Evolutionary conservation across 2,329 filamentous ascomycete genomes (phyloP).

Genomic region (Salinomyces thailandicus): DNA sequence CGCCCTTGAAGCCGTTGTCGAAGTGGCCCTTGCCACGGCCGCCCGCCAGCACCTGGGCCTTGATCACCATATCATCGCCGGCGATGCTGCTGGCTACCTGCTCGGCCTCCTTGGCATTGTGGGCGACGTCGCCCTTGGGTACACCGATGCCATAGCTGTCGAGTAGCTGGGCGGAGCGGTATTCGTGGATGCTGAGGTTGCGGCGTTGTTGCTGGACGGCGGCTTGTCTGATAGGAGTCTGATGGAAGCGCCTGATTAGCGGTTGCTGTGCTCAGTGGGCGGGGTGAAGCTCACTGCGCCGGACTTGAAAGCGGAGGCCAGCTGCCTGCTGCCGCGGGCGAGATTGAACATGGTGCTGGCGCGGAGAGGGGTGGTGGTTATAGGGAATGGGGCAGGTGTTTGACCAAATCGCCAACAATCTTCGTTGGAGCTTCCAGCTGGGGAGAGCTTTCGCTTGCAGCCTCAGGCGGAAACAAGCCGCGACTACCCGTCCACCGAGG

Average conservation of each 20-base stretch:
- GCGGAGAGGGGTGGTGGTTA: conserved; percentile 1
- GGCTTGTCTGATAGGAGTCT: conserved; percentile 43
- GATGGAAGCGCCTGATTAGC: conserved; percentile 38
- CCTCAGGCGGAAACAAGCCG: no score
- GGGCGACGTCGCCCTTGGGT: conserved; percentile 79
- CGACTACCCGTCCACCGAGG: no score
- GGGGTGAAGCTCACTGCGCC: conserved; percentile 47
- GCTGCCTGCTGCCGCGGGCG: conserved; percentile 63
- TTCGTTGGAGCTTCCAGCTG: background rate
- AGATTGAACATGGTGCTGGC: conserved; percentile 65
- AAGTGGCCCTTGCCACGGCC: conserved; percentile 96
- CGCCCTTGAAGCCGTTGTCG: conserved; percentile 97
- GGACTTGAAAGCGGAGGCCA: conserved; percentile 70
- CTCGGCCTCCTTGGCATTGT: conserved; percentile 77
- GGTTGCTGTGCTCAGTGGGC: background rate
- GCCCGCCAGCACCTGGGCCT: conserved; percentile 96
- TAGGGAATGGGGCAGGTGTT: background rate
- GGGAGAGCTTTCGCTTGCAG: background rate
- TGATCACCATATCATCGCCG: conserved; percentile 95
- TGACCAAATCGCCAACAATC: no score
- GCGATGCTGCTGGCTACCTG: conserved; percentile 80
- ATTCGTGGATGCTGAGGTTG: conserved; percentile 94
- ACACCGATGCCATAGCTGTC: conserved; percentile 87
- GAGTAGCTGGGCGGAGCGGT: conserved; percentile 86
- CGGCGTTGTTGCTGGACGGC: conserved; percentile 61